Conservation (phyloP, 768 basidiomycete species). For the Sporobolomyces phaffii region DNA sequence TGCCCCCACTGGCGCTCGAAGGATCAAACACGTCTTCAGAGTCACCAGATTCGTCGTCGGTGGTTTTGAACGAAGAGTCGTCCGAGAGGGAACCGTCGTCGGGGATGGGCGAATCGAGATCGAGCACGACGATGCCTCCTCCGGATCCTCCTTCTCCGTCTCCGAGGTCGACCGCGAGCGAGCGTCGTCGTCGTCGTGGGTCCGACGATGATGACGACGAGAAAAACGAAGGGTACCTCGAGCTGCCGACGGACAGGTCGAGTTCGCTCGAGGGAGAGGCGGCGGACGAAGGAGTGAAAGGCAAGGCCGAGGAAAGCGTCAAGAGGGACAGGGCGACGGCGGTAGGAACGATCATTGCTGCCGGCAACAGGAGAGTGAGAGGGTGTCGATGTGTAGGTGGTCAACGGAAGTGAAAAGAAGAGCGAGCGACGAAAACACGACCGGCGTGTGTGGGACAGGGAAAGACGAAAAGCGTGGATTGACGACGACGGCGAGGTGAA, state of each 20-base stretch:
- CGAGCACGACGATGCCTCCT: constrained; percentile 9
- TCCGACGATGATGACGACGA: not conserved
- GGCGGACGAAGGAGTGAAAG: not conserved
- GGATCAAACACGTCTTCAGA: not conserved
- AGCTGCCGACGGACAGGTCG: not conserved
- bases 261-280: not conserved
- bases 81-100: not conserved
- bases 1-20: not conserved
- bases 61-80: not conserved
- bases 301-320: not conserved
- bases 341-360: not conserved
- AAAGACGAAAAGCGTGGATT: not conserved
- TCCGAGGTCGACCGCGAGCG: not conserved
- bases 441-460: not conserved
- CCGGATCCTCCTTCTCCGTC: constrained; percentile 1
- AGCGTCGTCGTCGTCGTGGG: not conserved
- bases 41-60: not conserved
- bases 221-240: not conserved
- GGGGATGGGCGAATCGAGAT: not conserved
- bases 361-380: not conserved
- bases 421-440: not conserved
- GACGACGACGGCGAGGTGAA: not conserved
- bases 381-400: too few relatives aligned
- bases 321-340: not conserved
- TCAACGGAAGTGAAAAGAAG: too few relatives aligned